These are phyloP conservation scores for Fomitiporia mediterranea DNA, from an alignment of 1,284 basidiomycete genomes.

Conservation along the genomic window DNA sequence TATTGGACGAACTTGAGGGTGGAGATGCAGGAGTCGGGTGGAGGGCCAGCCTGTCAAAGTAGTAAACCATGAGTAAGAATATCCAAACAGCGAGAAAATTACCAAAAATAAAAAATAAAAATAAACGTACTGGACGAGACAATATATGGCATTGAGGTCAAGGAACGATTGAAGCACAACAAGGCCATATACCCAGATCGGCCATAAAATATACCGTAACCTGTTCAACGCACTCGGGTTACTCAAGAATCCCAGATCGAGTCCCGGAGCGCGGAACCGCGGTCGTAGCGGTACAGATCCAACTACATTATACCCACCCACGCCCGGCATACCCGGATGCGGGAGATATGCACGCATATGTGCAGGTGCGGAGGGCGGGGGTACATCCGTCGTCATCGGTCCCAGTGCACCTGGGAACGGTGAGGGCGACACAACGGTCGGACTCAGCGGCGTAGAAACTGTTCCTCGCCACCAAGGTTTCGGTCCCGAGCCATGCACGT, in stretches of 20 bases:
- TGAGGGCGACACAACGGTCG: conserved; percentile 14
- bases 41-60: conserved; percentile 51
- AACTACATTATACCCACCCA: not conserved
- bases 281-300: conserved; percentile 37
- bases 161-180: conserved; percentile 72
- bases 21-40: conserved; percentile 63
- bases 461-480: conserved; percentile 17
- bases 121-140: conserved; percentile 64
- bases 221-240: conserved; percentile 36
- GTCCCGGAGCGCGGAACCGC: conserved; percentile 55
- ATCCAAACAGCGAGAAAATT: not conserved
- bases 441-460: conserved; percentile 15
- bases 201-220: conserved; percentile 39
- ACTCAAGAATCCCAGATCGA: conserved; percentile 61
- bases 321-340: conserved; percentile 5
- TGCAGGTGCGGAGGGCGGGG: conserved; percentile 30
- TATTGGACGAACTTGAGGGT: conserved; percentile 34
- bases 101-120: conserved; percentile 13
- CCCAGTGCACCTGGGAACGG: conserved; percentile 9
- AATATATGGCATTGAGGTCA: conserved; percentile 77
- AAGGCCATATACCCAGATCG: conserved; percentile 63
- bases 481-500: conserved; percentile 13
- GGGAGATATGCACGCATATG: conserved; percentile 28
- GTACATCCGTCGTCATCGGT: not conserved
- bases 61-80: too few relatives aligned